Evolutionary conservation across 108 stramenopile species (phyloP), one percentile per base, ranked within the genome.

Genomic region (Nitzschia sp.): DNA sequence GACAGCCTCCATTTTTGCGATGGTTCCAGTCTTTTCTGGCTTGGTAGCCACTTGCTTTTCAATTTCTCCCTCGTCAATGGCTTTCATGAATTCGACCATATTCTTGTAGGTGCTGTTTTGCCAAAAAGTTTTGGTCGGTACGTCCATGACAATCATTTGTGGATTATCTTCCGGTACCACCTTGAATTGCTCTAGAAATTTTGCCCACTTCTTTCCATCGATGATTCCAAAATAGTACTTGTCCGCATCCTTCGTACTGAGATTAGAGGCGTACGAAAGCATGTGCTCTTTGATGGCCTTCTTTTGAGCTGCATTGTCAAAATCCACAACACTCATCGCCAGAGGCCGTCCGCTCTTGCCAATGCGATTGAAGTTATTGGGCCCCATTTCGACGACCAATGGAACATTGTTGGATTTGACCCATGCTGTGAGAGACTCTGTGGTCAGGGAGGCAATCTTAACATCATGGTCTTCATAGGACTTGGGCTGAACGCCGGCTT

Each of bases 201-300:
- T 82, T 15, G 71, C 63, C 86, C 85, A 94, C 53, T 77, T 76
- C 47, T 69, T 78, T 8, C 93, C 93, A 63, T 94, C 87, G 79
- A 94, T 86, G 6, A 59, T 76, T 38, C 85, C 87, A 75, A 78
- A 94, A 44, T 83, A 76, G 50, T 87, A 91, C 44, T 81, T 66
- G 9, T 87, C 80, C 19, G 34, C 52, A 21, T 60, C 72, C 31
- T 69, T 41, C 17, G 58, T 25, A 22, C 50, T 59, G 3, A 79
- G 76, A 8, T 28, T 67, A 9, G 64, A 74, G 21, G 83, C 85
- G 67, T 85, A 89, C 15, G 80, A 54, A 33, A 70, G 64, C 52
- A 88, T 61, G 58, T 89, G 78, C 23, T 73, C 45, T 36, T 76
- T 72, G 53, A 85, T 62, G 16, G 58, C 71, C 3, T 68, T 44